Conservation (phyloP, 1,284 basidiomycete species). For the Sporisorium reilianum region DNA sequence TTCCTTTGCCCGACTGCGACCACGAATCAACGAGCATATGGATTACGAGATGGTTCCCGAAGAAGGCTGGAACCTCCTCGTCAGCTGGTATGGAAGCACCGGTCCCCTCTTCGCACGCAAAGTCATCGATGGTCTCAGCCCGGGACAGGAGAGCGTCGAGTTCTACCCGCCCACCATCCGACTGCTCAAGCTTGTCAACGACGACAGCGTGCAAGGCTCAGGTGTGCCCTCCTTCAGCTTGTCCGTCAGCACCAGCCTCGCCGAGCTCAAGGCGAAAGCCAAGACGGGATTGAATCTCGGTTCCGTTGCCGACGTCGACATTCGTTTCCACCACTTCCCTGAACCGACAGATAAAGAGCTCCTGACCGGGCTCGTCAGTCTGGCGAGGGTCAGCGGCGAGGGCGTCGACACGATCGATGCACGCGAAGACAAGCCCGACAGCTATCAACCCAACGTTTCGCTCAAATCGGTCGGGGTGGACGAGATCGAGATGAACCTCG, state of each 20-base stretch:
- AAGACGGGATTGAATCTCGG: constrained; percentile 46
- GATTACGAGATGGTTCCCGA: constrained; percentile 84
- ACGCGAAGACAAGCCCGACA: constrained; percentile 50
- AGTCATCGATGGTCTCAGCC: constrained; percentile 73
- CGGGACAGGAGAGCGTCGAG: constrained; percentile 76
- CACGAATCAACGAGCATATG: constrained; percentile 75
- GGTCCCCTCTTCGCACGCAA: constrained; percentile 75
- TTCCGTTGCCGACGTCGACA: constrained; percentile 36
- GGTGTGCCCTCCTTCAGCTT: constrained; percentile 40
- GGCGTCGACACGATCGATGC: constrained; percentile 59
- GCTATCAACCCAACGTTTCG: constrained; percentile 45
- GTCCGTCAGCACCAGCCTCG: constrained; percentile 57
- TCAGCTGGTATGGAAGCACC: constrained; percentile 79
- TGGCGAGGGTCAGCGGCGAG: constrained; percentile 23
- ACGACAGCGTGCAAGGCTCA: constrained; percentile 57
- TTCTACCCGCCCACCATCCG: constrained; percentile 80
- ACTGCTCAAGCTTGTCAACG: constrained; percentile 72
- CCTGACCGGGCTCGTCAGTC: constrained; percentile 19
- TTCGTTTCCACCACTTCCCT: constrained; percentile 52
- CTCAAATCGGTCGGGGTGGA: constrained; percentile 56
- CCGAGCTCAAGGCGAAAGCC: constrained; percentile 51
- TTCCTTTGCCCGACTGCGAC: constrained; percentile 50
- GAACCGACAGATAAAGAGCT: constrained; percentile 33
- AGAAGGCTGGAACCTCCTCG: constrained; percentile 79
- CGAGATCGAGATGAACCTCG: constrained; percentile 63